Evolutionary conservation across 139 green algal genomes (phyloP), one percentile per base, ranked within the genome.

Genomic region (Micromonas commoda): DNA sequence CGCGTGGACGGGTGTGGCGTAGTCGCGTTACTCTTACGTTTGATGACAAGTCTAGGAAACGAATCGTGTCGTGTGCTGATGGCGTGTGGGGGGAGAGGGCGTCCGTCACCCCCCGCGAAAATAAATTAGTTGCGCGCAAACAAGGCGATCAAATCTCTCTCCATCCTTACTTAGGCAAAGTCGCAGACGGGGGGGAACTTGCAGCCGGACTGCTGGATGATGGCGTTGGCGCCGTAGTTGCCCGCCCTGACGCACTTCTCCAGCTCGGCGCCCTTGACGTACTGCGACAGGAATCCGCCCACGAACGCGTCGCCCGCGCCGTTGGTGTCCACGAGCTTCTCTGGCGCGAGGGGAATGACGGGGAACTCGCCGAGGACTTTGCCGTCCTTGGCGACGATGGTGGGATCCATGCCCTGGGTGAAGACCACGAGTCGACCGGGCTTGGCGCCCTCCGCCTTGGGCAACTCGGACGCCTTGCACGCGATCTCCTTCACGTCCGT

Each of bases 321-420:
- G 81, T 99, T 99, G 64, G 95, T 99, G 87, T 99, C 95, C 29
- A 99, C 95, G 63, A 99, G 83, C 80, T 96, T 82, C 65, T 97
- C 90, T 71, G 91, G 88, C 35, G 83, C 29, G 26, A 98, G 52
- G 3, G 85, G 54, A 45, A 87, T 92, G 9, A 96, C 88, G 1
- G 79, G 84, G 77, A 89, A 91, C 29, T 73, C 64, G 37, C 67
- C 77, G 26, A 88, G 71, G 34, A 93, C 85, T 75, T 89, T 85
- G 80, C 92, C 93, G 61, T 86, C 69, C 0, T 80, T 53, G 0
- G 92, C 92, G 33, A 99, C 88, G 6, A 98, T 82, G 20, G 95
- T 98, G 57, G 91, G 77, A 76, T 96, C 89, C 26, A 34, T 29
- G 2, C 85, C 86, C 80, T 99, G 95, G 0, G 95, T 99, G 86